phyloP scores from a whole-genome alignment of 441 rosid genomes.

The Gossypium lobatum region DNA sequence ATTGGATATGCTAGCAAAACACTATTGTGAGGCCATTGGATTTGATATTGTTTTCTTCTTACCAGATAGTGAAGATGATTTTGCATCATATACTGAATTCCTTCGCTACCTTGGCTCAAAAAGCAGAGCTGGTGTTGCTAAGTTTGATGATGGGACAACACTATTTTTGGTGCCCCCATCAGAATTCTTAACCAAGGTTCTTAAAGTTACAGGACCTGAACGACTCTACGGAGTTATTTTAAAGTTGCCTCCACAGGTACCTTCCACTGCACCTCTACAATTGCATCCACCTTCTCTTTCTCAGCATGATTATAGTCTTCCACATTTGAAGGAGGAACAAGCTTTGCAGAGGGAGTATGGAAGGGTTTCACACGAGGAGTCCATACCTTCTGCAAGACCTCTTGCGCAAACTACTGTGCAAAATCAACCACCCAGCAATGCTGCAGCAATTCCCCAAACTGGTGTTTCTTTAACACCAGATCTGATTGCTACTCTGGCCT shows the following conservation, averaged over 20 bases:
- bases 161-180: slow-evolving; percentile 94
- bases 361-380: slow-evolving; percentile 43
- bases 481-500: slow-evolving; percentile 69
- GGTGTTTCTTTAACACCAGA: slow-evolving; percentile 76
- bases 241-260: slow-evolving; percentile 56
- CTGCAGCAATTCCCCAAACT: slow-evolving; percentile 36
- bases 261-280: slow-evolving; percentile 25
- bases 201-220: slow-evolving; percentile 80
- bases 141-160: slow-evolving; percentile 84
- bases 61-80: slow-evolving; percentile 95
- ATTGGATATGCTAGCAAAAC: slow-evolving; percentile 85
- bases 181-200: slow-evolving; percentile 69
- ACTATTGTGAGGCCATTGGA: slow-evolving; percentile 68
- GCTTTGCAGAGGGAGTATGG: slow-evolving; percentile 34
- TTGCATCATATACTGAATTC: slow-evolving; percentile 90
- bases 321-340: slow-evolving; percentile 36
- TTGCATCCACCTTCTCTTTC: slow-evolving; percentile 30
- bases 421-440: slow-evolving; percentile 21
- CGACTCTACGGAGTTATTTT: slow-evolving; percentile 92
- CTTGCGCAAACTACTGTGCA: slow-evolving; percentile 28
- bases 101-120: slow-evolving; percentile 85
- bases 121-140: slow-evolving; percentile 95
- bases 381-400: slow-evolving; percentile 36
- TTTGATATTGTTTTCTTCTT: slow-evolving; percentile 82
- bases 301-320: slow-evolving; percentile 32